Base-by-base conservation (phyloP, 2,329 filamentous ascomycete species). In the Bipolaris zeicola region DNA sequence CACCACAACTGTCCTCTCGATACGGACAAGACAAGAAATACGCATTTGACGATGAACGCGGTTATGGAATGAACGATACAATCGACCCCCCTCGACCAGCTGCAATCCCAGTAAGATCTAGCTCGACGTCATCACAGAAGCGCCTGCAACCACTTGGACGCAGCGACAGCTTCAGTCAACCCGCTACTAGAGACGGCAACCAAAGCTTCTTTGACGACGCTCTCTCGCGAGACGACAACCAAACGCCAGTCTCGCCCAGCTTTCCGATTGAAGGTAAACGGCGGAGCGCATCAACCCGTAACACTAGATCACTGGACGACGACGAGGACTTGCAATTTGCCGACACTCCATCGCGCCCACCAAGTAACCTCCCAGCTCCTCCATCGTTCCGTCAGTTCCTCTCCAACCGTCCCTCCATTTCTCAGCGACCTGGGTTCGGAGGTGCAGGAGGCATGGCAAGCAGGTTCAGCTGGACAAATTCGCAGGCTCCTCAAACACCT, bases 391-490 rank as follows among this genome's bases (percentile, higher is more conserved):
- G 72, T 36, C 73, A 76, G 47, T 77, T 76, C 60, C 68, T 76
- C 36, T 70, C 66, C 37, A 76, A 74, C 60, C 69, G 75, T 18
- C 71, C 71, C 5, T 72, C 72, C 6, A 65, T 65, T 14, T 71
- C 73, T 16, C 65, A 69, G 44, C 64, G 68, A 16, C 64, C 66
- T n/a, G 69, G 61, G 11, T 48, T 66, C 28, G 66, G 62, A 14
- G 68, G 65, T 7, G 57, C 51, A 13, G 69, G 66, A 6, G 62
- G 53, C 18, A 71, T 74, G 51, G 58, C 66, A 41, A 71, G 68
- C 50, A 58, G 69, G 31, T 78, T 78, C 63, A 76, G 73, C 58
- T 77, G 75, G 75, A 78, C 75, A 5, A 77, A 77, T 49, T 75
- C 74, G 0, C 69, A 77, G 34, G 74, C 74, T 20, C 71, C 76